Conservation (phyloP, 2,329 filamentous ascomycete genomes). For the Penicillium sp. region DNA sequence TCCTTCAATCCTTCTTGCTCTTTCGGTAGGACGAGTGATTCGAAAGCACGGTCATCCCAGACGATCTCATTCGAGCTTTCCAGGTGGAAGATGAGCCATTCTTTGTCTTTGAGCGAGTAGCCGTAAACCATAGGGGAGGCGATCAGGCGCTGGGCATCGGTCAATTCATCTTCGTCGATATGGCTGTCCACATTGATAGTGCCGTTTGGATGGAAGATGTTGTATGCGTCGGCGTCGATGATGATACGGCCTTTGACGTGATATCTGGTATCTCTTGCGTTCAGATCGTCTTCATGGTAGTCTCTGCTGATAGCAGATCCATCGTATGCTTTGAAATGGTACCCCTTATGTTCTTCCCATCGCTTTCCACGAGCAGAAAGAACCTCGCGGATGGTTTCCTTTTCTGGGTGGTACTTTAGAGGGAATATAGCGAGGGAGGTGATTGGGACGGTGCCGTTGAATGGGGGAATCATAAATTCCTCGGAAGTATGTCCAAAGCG, state of each 20-base stretch:
- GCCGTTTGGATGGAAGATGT: constrained; percentile 48
- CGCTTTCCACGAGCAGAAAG: constrained; percentile 50
- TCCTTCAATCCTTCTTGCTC: constrained; percentile 45
- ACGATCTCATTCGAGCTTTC: constrained; percentile 44
- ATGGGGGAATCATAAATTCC: constrained; percentile 8
- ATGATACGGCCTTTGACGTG: constrained; percentile 52
- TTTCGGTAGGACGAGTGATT: constrained; percentile 50
- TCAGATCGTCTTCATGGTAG: constrained; percentile 25
- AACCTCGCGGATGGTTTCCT: constrained; percentile 38
- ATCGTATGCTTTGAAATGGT: constrained; percentile 53
- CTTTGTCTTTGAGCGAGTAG: constrained; percentile 49
- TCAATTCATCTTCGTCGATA: constrained; percentile 29
- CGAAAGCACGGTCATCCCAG: constrained; percentile 50
- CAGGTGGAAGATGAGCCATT: constrained; percentile 38
- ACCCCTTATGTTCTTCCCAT: constrained; percentile 50
- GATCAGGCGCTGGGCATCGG: constrained; percentile 45
- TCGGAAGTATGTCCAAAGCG: constrained; percentile 16
- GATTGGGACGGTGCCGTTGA: constrained; percentile 44
- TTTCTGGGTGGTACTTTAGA: constrained; percentile 46
- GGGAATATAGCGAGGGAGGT: constrained; percentile 46
- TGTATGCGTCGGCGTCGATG: constrained; percentile 54
- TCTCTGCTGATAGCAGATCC: constrained; percentile 41
- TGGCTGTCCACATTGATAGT: constrained; percentile 24
- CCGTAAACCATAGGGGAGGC: constrained; percentile 48
- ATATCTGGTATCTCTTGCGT: constrained; percentile 7